Evolutionary conservation across 1,284 basidiomycete genomes (phyloP).

Genomic region (Ceraceosorus guamensis): DNA sequence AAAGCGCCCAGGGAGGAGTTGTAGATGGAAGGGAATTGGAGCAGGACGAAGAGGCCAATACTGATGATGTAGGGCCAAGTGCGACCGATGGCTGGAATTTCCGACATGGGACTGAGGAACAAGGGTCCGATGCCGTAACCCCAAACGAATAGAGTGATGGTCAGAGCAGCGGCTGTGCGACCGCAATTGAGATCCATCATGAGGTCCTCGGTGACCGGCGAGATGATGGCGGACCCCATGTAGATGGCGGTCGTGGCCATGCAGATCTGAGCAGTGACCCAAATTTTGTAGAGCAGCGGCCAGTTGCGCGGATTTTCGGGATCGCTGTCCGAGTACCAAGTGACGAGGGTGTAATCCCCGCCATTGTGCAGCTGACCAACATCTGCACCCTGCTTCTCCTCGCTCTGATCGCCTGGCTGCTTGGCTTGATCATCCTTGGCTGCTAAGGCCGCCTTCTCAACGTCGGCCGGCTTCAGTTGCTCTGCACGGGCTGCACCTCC

Average conservation of each 20-base stretch:
- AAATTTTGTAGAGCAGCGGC: slow-evolving; percentile 32
- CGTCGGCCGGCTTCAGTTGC: slow-evolving; percentile 31
- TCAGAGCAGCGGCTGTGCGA: slow-evolving; percentile 23
- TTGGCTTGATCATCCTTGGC: neutral
- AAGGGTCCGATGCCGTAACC: slow-evolving; percentile 36
- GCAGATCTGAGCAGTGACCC: slow-evolving; percentile 39
- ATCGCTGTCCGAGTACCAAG: slow-evolving; percentile 45
- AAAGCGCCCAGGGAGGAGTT: slow-evolving; percentile 19
- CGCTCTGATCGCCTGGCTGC: slow-evolving; percentile 3
- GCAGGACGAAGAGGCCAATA: slow-evolving; percentile 23
- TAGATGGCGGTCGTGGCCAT: slow-evolving; percentile 55
- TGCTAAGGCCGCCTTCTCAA: slow-evolving; percentile 50
- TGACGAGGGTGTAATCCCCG: slow-evolving; percentile 51
- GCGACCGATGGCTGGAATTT: slow-evolving; percentile 43
- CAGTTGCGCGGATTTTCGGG: slow-evolving; percentile 47
- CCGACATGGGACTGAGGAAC: slow-evolving; percentile 44
- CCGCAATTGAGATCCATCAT: too few relatives aligned
- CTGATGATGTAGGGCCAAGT: slow-evolving; percentile 23
- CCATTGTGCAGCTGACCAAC: neutral
- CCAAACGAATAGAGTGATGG: slow-evolving; percentile 27
- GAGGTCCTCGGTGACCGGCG: slow-evolving; percentile 52
- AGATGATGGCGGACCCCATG: slow-evolving; percentile 57
- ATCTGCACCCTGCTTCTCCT: neutral
- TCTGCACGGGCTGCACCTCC: neutral
- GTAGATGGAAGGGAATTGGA: slow-evolving; percentile 25